Percentiles rank a stretch among this genome's conserved stretches.
Evolutionary conservation across 306 rosid genomes (phyloP).

Genomic region (Inga oerstediana): DNA sequence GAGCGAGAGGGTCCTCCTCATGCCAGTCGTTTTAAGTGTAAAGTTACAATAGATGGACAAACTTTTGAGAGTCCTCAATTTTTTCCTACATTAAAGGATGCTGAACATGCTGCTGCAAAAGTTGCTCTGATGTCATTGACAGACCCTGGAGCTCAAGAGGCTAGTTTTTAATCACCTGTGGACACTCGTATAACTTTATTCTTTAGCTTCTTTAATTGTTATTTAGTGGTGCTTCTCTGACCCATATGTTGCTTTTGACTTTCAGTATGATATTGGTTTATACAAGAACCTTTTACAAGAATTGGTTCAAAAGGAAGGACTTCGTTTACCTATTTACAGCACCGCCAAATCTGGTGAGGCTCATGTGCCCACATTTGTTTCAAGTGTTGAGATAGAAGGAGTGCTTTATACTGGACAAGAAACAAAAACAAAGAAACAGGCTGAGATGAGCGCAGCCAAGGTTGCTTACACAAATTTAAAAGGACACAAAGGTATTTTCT

Average conservation of each 20-base stretch:
- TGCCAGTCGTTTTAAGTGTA: constrained; percentile 65
- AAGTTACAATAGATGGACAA: constrained; percentile 64
- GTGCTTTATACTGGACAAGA: constrained; percentile 58
- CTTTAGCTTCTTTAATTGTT: not conserved
- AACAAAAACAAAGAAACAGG: constrained; percentile 73
- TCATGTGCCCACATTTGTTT: constrained; percentile 64
- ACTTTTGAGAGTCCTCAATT: constrained; percentile 60
- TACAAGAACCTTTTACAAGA: constrained; percentile 91
- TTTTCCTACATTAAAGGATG: constrained; percentile 69
- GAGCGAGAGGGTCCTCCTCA: constrained; percentile 91
- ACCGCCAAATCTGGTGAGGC: constrained; percentile 56
- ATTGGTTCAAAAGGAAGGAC: constrained; percentile 63
- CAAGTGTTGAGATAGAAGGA: constrained; percentile 67
- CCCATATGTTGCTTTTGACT: constrained; percentile 24
- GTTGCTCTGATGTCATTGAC: constrained; percentile 63
- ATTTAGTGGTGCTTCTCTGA: constrained; percentile 4
- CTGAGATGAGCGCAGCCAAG: constrained; percentile 85
- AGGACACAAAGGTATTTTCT: constrained; percentile 48
- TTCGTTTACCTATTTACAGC: constrained; percentile 53
- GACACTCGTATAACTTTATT: constrained; percentile 17
- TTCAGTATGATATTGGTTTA: constrained; percentile 55
- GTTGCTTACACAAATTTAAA: constrained; percentile 64
- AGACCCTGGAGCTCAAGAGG: constrained; percentile 61
- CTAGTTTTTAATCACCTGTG: constrained; percentile 42
- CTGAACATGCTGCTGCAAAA: constrained; percentile 90